Base-by-base conservation (phyloP, 2,329 filamentous ascomycete genomes). In the Aspergillus ibericus region DNA sequence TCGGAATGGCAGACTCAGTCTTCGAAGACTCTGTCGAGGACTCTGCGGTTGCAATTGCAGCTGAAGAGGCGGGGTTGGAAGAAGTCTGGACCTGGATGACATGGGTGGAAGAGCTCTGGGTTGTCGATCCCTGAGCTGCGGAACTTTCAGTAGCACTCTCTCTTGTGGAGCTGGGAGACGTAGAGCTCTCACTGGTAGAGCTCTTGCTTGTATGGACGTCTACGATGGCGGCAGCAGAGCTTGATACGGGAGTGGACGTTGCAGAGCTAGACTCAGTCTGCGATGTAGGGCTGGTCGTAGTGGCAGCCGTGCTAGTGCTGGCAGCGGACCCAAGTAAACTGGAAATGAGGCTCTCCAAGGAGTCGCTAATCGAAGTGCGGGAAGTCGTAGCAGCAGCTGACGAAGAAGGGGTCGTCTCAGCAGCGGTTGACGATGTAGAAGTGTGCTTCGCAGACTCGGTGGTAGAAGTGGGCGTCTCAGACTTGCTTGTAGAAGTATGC, bases 331-430 rank as follows among this genome's bases (percentile, higher is more conserved):
- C 44, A 15, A 53, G n/a, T n/a, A 53, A 18, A 25, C 51, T 53
- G 8, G 51, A 53, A 18, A 53, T 36, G 18, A 53, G 44, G 51
- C 51, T 53, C 25, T 44, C 51, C 25, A 42, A 29, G 22, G 36
- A 42, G 7, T 42, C 51, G n/a, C 15, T n/a, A 20, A 53, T 29
- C 27, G 51, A 53, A 32, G 29, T 18, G 22, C 25, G 22, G 12
- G 36, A 44, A 15, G 51, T 44, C 7, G 51, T 53, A 34, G 51
- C 25, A 18, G 36, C 49, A 8, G 36, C 51, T 3, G 51, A 53
- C 5, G 49, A 38, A 9, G 51, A 44, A 32, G 10, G 18, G 10
- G 18, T 7, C 9, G 38, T 53, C 13, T 53, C 38, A 15, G 34
- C 32, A 8, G 34, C 20, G 9, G 36, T 38, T 10, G 51, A 40